Evolutionary conservation across 495 filamentous ascomycete genomes (phyloP).

Genomic region (Aspergillus coremiiformis): DNA sequence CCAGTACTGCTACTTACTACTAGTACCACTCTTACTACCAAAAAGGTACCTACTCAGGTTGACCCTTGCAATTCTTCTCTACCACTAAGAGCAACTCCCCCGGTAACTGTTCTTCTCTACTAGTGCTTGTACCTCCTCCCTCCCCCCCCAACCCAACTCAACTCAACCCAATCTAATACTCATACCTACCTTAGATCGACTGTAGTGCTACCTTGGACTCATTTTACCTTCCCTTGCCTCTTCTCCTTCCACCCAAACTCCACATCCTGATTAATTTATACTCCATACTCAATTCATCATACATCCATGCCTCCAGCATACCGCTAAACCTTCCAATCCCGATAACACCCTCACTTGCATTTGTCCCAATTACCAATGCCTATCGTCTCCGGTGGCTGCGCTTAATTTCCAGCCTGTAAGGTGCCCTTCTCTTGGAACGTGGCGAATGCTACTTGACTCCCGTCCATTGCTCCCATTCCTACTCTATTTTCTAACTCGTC

Average conservation of each 20-base stretch:
- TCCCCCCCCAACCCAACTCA: no score
- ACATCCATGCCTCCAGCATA: conserved; percentile 3
- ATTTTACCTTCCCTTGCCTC: conserved; percentile 1
- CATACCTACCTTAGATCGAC: not conserved
- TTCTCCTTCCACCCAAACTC: not conserved
- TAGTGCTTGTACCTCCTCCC: no score
- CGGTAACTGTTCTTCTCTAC: conserved; percentile 2
- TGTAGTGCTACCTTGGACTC: not conserved
- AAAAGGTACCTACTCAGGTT: conserved; percentile 4
- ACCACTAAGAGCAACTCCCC: conserved; percentile 2
- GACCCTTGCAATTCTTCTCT: not conserved
- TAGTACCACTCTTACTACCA: no score
- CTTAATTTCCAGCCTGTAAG: conserved; percentile 30
- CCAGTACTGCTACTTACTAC: no score
- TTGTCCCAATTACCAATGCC: conserved; percentile 3
- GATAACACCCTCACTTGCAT: conserved; percentile 1
- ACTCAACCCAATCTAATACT: no score
- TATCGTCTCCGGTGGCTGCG: conserved; percentile 7
- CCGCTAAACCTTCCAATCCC: not conserved
- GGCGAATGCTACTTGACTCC: conserved; percentile 17
- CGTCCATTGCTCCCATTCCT: no score
- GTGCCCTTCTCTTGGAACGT: conserved; percentile 29
- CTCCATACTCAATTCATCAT: conserved; percentile 11
- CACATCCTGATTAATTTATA: conserved; percentile 7
- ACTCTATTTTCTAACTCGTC: conserved; percentile 6